Evolutionary conservation across 2,329 filamentous ascomycete species (phyloP), one percentile per base, ranked within the genome.

Genomic region (Mycosphaerelloides madeirae): DNA sequence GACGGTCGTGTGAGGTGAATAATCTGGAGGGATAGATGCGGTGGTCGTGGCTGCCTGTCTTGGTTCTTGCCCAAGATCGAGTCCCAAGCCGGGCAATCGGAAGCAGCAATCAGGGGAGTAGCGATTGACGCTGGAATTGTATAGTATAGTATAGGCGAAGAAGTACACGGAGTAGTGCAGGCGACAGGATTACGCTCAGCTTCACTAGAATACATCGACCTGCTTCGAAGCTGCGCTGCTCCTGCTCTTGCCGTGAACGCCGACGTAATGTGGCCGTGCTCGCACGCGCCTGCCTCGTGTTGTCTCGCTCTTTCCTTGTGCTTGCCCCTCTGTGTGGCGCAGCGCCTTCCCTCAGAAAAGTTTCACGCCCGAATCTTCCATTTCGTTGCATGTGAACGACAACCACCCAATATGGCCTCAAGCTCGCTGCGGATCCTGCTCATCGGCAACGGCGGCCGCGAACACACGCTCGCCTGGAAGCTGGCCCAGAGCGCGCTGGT

Each of bases 391-490:
- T n/a, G n/a, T n/a, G n/a, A n/a, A n/a, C n/a, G n/a, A n/a, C n/a
- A n/a, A n/a, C n/a, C n/a, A n/a, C n/a, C n/a, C 38, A 34, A 16
- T 15, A 48, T 48, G 50, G 36, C 50, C 19, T 49, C n/a, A n/a
- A n/a, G n/a, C n/a, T n/a, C 49, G 34, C 75, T 88, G 52, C 79
- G 82, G 57, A 77, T 96, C 57, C 82, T 97, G 52, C 81, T 97
- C 52, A 82, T 97, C 55, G 91, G 93, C 61, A 95, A 91, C 64
- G 93, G 93, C 56, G 93, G 91, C 58, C 83, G 93, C 60, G 93
- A 98, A 71, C 89, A 97, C 69, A 87, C 90, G 36, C 78, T 96
- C 52, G 89, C 90, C 32, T 97, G 90, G 90, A 96, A 94, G 71
- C 75, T 97, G 51, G 81, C 83, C 62, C 85, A 95, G 66, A 95